These are phyloP conservation scores for Populus tomentosa DNA, from an alignment of 441 rosid species.

Conservation along the genomic window DNA sequence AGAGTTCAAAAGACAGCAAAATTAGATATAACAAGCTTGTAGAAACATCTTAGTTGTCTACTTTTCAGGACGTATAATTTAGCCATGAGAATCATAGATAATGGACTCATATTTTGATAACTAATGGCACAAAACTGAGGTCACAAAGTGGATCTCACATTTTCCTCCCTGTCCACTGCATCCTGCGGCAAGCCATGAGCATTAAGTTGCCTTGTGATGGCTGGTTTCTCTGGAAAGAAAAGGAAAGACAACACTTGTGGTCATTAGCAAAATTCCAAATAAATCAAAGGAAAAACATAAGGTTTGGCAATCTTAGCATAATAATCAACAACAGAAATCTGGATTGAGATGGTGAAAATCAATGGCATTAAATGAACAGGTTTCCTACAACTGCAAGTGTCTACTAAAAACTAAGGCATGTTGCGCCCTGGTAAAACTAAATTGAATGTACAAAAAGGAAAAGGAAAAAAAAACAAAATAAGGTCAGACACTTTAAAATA, in stretches of 20 bases:
- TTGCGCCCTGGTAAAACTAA: background rate
- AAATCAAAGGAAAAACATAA: background rate
- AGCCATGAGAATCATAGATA: background rate
- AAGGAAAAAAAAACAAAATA: background rate
- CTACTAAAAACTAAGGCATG: background rate
- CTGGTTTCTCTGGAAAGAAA: constrained; percentile 34
- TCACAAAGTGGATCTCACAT: constrained; percentile 39
- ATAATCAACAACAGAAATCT: background rate
- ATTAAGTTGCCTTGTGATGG: constrained; percentile 35
- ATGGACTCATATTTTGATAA: background rate
- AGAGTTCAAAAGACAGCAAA: background rate
- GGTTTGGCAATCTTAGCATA: background rate
- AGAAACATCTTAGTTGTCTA: background rate
- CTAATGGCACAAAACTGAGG: background rate
- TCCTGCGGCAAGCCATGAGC: constrained; percentile 19
- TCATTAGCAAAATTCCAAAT: background rate
- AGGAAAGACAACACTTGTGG: constrained; percentile 1
- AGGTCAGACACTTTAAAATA: background rate
- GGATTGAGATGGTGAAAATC: background rate
- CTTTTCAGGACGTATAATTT: background rate
- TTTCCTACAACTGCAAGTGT: background rate
- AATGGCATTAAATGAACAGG: background rate
- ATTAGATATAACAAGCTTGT: background rate
- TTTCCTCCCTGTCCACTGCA: constrained; percentile 44
- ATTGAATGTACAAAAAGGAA: background rate